phyloP scores from a whole-genome alignment of 2,329 filamentous ascomycete genomes.

The Furcasterigmium sp. region DNA sequence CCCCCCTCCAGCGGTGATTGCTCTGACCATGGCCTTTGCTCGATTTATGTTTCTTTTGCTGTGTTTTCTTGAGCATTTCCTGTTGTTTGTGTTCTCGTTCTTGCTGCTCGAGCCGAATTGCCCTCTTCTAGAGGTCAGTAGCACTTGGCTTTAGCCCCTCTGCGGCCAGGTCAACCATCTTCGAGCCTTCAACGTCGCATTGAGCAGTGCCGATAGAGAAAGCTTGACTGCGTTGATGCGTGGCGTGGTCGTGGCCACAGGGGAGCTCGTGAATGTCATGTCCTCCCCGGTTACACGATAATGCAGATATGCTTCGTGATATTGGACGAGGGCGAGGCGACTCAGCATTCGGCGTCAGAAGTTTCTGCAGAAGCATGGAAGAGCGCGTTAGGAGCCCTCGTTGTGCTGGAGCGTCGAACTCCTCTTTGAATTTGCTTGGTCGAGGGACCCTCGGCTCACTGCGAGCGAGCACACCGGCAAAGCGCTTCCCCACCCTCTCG shows the following conservation, averaged over 20 bases:
- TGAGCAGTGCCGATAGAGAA: too few relatives aligned
- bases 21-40: neutral
- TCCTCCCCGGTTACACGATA: too few relatives aligned
- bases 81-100: constrained; percentile 2
- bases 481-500: constrained; percentile 32
- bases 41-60: neutral
- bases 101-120: constrained; percentile 17
- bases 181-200: too few relatives aligned
- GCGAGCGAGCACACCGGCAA: constrained; percentile 25
- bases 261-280: too few relatives aligned
- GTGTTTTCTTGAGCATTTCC: neutral
- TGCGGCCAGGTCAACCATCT: too few relatives aligned
- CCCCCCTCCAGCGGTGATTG: constrained; percentile 10
- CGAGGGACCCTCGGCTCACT: constrained; percentile 21
- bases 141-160: constrained; percentile 13
- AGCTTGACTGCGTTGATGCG: too few relatives aligned
- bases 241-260: too few relatives aligned
- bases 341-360: constrained; percentile 27
- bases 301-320: neutral
- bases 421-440: constrained; percentile 35
- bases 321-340: constrained; percentile 13
- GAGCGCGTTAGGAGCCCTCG: constrained; percentile 11
- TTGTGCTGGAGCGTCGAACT: constrained; percentile 22
- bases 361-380: constrained; percentile 26
- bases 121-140: constrained; percentile 20